These are phyloP conservation scores for Paecilomyces formosus DNA, from an alignment of 2,329 filamentous ascomycete genomes.

Conservation along the genomic window DNA sequence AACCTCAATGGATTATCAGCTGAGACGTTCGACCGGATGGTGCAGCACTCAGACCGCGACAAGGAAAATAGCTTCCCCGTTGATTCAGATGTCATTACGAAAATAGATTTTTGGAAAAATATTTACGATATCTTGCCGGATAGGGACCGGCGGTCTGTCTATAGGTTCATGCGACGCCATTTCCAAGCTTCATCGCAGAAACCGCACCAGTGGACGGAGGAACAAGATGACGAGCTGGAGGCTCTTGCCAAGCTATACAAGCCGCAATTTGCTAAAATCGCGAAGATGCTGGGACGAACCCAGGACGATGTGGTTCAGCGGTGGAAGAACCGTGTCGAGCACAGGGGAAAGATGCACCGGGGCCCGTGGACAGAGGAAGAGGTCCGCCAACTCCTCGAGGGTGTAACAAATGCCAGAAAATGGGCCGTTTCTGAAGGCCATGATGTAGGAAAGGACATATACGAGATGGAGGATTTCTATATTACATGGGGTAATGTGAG, in stretches of 20 bases:
- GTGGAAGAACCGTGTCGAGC: constrained; percentile 35
- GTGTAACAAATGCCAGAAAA: constrained; percentile 17
- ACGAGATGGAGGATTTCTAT: constrained; percentile 26
- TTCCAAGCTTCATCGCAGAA: constrained; percentile 32
- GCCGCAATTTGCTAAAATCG: constrained; percentile 30
- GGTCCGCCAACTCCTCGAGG: constrained; percentile 16
- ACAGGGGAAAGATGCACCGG: constrained; percentile 24
- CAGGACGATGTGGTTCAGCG: constrained; percentile 36
- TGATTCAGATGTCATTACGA: constrained; percentile 12
- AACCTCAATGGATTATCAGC: constrained; percentile 16
- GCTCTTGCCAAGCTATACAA: constrained; percentile 22
- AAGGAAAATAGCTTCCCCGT: constrained; percentile 16
- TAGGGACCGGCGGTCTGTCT: constrained; percentile 30
- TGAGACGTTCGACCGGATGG: constrained; percentile 21
- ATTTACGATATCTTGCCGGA: constrained; percentile 28
- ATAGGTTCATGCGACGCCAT: constrained; percentile 36
- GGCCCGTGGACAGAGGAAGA: constrained; percentile 33
- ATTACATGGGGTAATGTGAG: constrained; percentile 27
- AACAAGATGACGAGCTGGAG: constrained; percentile 35
- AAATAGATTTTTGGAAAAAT: constrained; percentile 28
- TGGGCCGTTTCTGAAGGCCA: constrained; percentile 8
- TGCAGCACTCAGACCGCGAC: constrained; percentile 25
- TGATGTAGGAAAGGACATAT: constrained; percentile 25
- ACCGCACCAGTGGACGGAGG: constrained; percentile 30
- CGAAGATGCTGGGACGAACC: constrained; percentile 28